These are phyloP conservation scores for Insectozyma bohioensis DNA, from an alignment of 1,139 yeast species.

Conservation along the genomic window DNA sequence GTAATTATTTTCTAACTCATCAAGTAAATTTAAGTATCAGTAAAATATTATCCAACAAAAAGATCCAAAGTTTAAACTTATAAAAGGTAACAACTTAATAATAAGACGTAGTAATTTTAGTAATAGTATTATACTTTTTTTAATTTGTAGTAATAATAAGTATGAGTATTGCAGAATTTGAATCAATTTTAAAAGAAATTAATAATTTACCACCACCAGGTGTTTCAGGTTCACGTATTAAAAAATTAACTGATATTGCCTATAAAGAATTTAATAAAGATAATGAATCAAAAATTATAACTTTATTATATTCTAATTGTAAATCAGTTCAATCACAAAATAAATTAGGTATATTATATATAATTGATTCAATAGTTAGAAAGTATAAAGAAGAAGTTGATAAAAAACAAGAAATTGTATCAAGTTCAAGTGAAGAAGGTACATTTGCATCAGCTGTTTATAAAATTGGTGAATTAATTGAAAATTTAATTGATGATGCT, in stretches of 20 bases:
- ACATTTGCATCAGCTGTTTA: slow-evolving; percentile 73
- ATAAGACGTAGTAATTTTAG: neutral
- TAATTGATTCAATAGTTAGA: slow-evolving; percentile 89
- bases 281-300: slow-evolving; percentile 57
- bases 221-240: slow-evolving; percentile 93
- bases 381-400: slow-evolving; percentile 77
- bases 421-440: slow-evolving; percentile 60
- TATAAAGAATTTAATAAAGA: slow-evolving; percentile 53
- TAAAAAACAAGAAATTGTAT: slow-evolving; percentile 45
- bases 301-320: slow-evolving; percentile 64
- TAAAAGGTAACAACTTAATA: neutral
- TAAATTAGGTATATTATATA: slow-evolving; percentile 87
- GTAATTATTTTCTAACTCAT: too few species aligned
- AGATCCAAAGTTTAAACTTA: too few species aligned
- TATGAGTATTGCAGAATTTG: slow-evolving; percentile 56
- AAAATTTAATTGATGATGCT: slow-evolving; percentile 59
- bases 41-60: too few species aligned
- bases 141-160: too few species aligned
- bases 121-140: too few species aligned
- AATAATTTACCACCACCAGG: slow-evolving; percentile 84
- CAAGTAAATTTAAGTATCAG: too few species aligned
- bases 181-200: slow-evolving; percentile 75
- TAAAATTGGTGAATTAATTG: slow-evolving; percentile 58
- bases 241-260: slow-evolving; percentile 78
- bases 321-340: slow-evolving; percentile 76